Base-by-base conservation (phyloP, 768 basidiomycete species). In the Trametes cinnabarina region DNA sequence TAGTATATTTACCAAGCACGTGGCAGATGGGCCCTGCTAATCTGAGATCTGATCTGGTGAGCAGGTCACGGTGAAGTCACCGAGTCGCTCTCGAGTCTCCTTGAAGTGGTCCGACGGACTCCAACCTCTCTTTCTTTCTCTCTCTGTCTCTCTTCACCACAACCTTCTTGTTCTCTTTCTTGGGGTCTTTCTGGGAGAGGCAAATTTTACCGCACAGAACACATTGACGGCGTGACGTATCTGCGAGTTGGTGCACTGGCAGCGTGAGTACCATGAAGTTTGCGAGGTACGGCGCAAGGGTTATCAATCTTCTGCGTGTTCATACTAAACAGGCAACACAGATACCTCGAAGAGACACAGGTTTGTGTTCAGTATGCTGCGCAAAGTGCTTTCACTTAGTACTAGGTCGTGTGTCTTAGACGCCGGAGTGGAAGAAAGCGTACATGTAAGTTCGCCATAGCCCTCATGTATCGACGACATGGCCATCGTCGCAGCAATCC, bases 401-500 rank as follows among this genome's bases (percentile, higher is more conserved):
- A 15, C 37, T 9, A 15, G 37, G 37, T 15, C 10, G n/a, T 39
- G 14, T 32, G 37, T n/a, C 5, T 34, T 50, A 60, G 59, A 60
- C 59, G 39, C 59, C 59, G 6, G 59, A 60, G 28, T 60, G 59
- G 59, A 55, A 60, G 49, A 60, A 60, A 41, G 59, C 59, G 10
- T 60, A 88, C 67, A 86, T 87, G 86, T 82, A 56, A 35, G 76
- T 69, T 14, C 55, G 12, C 30, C 30, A 32, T 12, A 32, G 6
- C n/a, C n/a, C n/a, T n/a, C n/a, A n/a, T 32, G 6, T 6, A 32
- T 7, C 7, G 30, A 32, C 30, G 12, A 32, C 7, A 32, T 32
- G 30, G 30, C 30, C 30, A 32, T 6, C 7, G 30, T 12, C 30
- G 30, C 12, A 32, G n/a, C n/a, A n/a, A n/a, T n/a, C n/a, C n/a